Evolutionary conservation across 495 filamentous ascomycete genomes (phyloP).

Genomic region (Podospora comata): DNA sequence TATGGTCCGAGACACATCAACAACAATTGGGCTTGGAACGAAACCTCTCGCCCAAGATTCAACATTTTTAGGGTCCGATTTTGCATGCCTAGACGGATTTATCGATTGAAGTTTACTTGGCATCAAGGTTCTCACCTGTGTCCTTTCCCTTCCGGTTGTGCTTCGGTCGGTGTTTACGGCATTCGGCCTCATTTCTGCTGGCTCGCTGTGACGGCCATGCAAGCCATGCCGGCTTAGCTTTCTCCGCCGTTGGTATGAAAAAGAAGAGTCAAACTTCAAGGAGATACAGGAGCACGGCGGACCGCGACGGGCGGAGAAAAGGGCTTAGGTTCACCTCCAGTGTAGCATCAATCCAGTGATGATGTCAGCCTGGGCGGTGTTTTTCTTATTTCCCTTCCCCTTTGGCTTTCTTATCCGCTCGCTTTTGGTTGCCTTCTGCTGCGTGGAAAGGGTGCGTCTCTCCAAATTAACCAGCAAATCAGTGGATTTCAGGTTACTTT

Average conservation of each 20-base stretch:
- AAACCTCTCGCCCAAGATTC: slow-evolving; percentile 4
- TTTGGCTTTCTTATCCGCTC: neutral
- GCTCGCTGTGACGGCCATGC: neutral
- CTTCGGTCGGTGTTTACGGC: neutral
- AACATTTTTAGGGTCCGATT: neutral
- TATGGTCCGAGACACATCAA: slow-evolving; percentile 4
- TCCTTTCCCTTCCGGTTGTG: neutral
- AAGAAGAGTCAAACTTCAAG: neutral
- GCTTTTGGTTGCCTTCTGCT: neutral
- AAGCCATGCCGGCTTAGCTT: neutral
- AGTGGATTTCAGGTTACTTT: neutral
- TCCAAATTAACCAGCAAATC: neutral
- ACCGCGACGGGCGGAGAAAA: neutral
- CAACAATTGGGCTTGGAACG: neutral
- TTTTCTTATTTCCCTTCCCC: neutral
- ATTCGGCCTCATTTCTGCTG: neutral
- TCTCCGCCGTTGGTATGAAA: neutral
- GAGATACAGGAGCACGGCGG: neutral
- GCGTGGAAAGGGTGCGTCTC: neutral
- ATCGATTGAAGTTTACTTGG: neutral
- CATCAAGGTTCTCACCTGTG: neutral
- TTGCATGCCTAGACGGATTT: neutral
- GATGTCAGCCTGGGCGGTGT: neutral
- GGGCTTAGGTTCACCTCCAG: neutral
- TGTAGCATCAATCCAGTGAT: neutral